Evolutionary conservation across 176 grass and related monocot genomes (phyloP), one percentile per base, ranked within the genome.

Genomic region (Aegilops bicornis): DNA sequence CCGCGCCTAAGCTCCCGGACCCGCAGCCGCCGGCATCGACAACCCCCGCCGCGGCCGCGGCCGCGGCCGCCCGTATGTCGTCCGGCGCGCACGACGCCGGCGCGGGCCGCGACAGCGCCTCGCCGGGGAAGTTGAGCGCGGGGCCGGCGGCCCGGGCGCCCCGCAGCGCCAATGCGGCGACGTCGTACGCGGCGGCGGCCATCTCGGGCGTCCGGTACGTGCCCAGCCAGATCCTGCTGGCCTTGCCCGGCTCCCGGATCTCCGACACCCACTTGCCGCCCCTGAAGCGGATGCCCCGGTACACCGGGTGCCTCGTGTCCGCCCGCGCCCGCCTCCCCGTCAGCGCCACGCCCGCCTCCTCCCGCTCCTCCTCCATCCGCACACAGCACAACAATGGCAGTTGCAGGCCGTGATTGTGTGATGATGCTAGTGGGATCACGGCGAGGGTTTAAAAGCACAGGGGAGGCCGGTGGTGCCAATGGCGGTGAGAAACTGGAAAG

Each of bases 231-330:
- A 97, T 97, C 80, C 95, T 86, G 82, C 25, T 92, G 40, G 92
- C 32, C 78, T 90, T 94, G 36, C 94, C 76, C 5, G 88, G 94
- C 85, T 97, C 94, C 0, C 92, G 85, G 89, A 97, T 97, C 88
- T 94, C 95, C 82, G 90, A 91, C 11, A 97, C 90, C 92, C 95
- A 94, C 83, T 97, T 93, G n/a, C 95, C 88, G 69, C 85, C 79
- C 36, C 95, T 79, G 86, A 73, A 83, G 13, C 95, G 73, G 66
- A 94, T 91, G 12, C 95, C 95, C 1, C 86, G 92, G 90, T 94
- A 94, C 66, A 79, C 76, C 13, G 90, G 82, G 75, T 90, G 89
- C 0, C 89, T 35, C 7, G 85, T 91, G 76, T 91, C 85, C 76
- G 85, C 89, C 15, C 89, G 89, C 68, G 15, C 27, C 7, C 89